Base-by-base conservation (phyloP, 495 filamentous ascomycete species). In the Endocarpon pusillum region DNA sequence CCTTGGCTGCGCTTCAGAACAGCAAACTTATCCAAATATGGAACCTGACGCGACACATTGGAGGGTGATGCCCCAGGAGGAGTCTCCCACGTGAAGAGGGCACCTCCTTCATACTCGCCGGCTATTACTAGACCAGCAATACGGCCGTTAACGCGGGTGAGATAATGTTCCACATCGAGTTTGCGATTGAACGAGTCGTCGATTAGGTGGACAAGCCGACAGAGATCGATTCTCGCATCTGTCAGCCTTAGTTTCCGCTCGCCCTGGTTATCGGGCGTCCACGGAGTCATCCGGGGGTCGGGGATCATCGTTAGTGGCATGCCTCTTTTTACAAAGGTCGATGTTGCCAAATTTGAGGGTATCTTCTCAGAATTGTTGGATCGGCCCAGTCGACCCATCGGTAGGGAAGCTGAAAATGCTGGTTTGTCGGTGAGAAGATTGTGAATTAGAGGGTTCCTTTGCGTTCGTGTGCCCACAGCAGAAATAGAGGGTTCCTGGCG, bases 11-110 rank as follows among this genome's bases (percentile, higher is more conserved):
- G 71, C 45, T 79, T 84, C 3, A 91, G 64, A 2, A 96, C 89
- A 3, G 89, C 89, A 48, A 99, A 99, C 56, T 99, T 99, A 51
- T 99, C 89, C 16, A 99, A 59, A 52, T 99, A 99, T 0, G 87
- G 91, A 0, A 99, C 78, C 49, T 83, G 65, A 3, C 73, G 59
- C 6, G 58, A 56, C 14, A 52, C 42, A 28, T 58, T 61, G 14
- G 53, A 59, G 29, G 63, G 58, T 14, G 67, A 66, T 1, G 75
- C 52, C 0, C 64, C 65, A 0, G 71, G 72, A 0, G 86, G 82
- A 20, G 63, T 58, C 62, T 99, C 89, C 89, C 89, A 99, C 1
- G 89, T 99, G 12, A 96, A 58, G 21, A 99, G 72, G 6, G 89
- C 89, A 1, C 81, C 89, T 33, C 89, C 89, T 61, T 96, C 89